A percentile compares a stretch with the other conserved stretches of the same genome.
Conservation (phyloP, 2,329 filamentous ascomycete genomes). For the Claviceps lovelessii region DNA sequence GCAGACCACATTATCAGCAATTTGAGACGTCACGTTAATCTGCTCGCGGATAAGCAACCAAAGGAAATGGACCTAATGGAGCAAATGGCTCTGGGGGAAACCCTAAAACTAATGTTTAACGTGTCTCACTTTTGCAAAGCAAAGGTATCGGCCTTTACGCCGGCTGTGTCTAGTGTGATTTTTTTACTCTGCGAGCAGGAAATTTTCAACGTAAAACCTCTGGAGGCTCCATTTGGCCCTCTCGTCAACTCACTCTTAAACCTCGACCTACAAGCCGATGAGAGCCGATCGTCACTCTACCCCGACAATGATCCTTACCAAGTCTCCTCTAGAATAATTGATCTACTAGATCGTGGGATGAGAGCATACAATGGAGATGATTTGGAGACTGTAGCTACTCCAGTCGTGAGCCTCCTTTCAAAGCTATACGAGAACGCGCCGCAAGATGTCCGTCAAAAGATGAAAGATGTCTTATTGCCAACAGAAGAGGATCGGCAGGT, state of each 20-base stretch:
- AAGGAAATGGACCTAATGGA: conserved; percentile 43
- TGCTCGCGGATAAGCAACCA: conserved; percentile 18
- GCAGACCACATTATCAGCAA: conserved; percentile 51
- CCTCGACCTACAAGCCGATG: conserved; percentile 49
- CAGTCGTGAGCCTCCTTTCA: conserved; percentile 60
- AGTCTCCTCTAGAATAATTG: conserved; percentile 51
- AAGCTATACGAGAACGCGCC: conserved; percentile 58
- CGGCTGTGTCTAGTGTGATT: conserved; percentile 55
- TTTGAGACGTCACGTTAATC: conserved; percentile 52
- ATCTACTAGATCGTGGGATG: conserved; percentile 54
- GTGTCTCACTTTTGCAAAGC: conserved; percentile 60
- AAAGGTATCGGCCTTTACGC: conserved; percentile 46
- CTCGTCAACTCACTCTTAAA: conserved; percentile 73
- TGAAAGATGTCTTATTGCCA: conserved; percentile 59
- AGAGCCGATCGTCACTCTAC: conserved; percentile 45
- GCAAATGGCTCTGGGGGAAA: conserved; percentile 69
- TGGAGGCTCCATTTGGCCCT: conserved; percentile 57
- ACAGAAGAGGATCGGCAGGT: conserved; percentile 59
- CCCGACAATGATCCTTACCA: conserved; percentile 45
- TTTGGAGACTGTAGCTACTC: conserved; percentile 57
- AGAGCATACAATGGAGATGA: conserved; percentile 49
- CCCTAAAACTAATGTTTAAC: conserved; percentile 80
- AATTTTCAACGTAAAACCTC: conserved; percentile 45
- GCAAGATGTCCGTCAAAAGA: conserved; percentile 39
- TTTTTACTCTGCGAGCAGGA: conserved; percentile 49